Evolutionary conservation across 805 yeast species (phyloP).

Genomic region (Candida insectalens): DNA sequence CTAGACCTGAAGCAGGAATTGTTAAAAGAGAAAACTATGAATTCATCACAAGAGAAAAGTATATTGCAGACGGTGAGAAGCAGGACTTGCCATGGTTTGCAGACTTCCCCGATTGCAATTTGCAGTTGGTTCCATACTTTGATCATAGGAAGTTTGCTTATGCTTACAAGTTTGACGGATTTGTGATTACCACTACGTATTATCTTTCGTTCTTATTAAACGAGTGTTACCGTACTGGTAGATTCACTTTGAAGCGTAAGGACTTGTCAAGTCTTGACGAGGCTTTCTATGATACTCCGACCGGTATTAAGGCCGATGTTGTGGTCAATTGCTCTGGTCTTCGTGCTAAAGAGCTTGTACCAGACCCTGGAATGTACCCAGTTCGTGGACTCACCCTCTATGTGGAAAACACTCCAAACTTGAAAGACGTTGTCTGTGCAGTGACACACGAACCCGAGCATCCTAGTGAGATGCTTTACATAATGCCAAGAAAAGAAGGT

Average conservation of each 20-base stretch:
- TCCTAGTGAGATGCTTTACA: slow-evolving; percentile 41
- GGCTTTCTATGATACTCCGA: slow-evolving; percentile 32
- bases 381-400: slow-evolving; percentile 54
- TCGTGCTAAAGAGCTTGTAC: slow-evolving; percentile 32
- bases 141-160: slow-evolving; percentile 20
- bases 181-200: slow-evolving; percentile 21
- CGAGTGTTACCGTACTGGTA: slow-evolving; percentile 30
- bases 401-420: slow-evolving; percentile 31
- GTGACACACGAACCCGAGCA: slow-evolving; percentile 17
- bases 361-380: slow-evolving; percentile 34
- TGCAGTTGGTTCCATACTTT: slow-evolving; percentile 23
- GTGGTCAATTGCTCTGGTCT: slow-evolving; percentile 55
- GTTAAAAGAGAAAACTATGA: slow-evolving; percentile 14
- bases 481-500: slow-evolving; percentile 70
- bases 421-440: slow-evolving; percentile 23
- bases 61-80: slow-evolving; percentile 6
- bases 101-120: slow-evolving; percentile 29
- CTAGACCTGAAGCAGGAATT: slow-evolving; percentile 43
- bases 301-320: slow-evolving; percentile 32
- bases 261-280: slow-evolving; percentile 34
- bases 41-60: slow-evolving; percentile 13
- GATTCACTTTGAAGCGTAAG: slow-evolving; percentile 38
- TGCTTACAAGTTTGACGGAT: slow-evolving; percentile 37
- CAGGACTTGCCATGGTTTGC: slow-evolving; percentile 40
- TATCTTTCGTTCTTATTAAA: slow-evolving; percentile 25